Evolutionary conservation across 1,284 basidiomycete species (phyloP).

Genomic region (Heterobasidion occidentale): DNA sequence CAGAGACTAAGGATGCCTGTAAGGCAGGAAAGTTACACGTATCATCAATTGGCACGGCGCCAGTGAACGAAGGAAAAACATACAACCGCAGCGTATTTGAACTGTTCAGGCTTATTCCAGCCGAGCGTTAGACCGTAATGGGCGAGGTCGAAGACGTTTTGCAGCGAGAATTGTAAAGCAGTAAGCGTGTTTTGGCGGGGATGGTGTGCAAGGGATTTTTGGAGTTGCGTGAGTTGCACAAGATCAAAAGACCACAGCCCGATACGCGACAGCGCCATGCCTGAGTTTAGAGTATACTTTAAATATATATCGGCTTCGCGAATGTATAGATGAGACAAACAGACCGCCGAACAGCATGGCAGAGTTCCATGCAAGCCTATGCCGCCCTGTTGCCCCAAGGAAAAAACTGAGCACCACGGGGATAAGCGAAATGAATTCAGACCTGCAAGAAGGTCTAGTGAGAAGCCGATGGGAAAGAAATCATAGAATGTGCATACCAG

Average conservation of each 20-base stretch:
- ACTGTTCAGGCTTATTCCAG: slow-evolving; percentile 20
- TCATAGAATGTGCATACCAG: slow-evolving; percentile 27
- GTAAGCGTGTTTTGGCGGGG: slow-evolving; percentile 33
- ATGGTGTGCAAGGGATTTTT: slow-evolving; percentile 30
- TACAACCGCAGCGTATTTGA: slow-evolving; percentile 20
- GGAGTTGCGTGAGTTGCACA: slow-evolving; percentile 40
- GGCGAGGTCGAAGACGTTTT: slow-evolving; percentile 13
- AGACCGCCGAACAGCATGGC: slow-evolving; percentile 29
- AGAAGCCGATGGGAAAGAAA: slow-evolving; percentile 23
- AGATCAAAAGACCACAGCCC: slow-evolving; percentile 48
- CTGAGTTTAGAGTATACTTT: background rate
- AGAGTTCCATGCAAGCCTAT: slow-evolving; percentile 24
- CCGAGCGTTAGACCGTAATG: slow-evolving; percentile 21
- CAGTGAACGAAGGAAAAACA: background rate
- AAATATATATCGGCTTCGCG: background rate
- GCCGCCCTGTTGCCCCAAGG: slow-evolving; percentile 15
- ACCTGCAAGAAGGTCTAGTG: background rate
- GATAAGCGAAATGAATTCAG: background rate
- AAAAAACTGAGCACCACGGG: slow-evolving; percentile 31
- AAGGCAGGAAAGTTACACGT: background rate
- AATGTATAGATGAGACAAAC: background rate
- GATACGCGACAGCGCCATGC: slow-evolving; percentile 39
- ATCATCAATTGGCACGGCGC: background rate
- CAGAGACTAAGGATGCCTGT: slow-evolving; percentile 16
- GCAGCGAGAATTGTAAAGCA: slow-evolving; percentile 19